phyloP scores from a whole-genome alignment of 1,284 basidiomycete species.

The Ganoderma resinaceum region DNA sequence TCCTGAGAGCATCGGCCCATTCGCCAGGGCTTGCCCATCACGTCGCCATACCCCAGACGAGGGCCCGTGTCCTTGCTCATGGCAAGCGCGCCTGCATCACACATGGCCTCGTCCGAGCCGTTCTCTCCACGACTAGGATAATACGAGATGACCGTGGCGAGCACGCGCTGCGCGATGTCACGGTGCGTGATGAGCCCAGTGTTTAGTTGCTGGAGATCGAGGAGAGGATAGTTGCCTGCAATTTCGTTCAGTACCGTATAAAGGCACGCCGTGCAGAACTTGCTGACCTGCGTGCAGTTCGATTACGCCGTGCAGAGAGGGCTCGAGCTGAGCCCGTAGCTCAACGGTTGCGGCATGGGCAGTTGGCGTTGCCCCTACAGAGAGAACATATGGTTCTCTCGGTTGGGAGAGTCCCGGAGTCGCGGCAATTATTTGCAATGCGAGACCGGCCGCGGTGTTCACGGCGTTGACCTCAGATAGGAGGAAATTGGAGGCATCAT shows the following conservation, averaged over 20 bases:
- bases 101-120: slow-evolving; percentile 76
- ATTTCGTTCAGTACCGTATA: slow-evolving; percentile 3
- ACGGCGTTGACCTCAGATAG: slow-evolving; percentile 78
- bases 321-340: slow-evolving; percentile 51
- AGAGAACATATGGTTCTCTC: slow-evolving; percentile 67
- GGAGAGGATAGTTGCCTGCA: slow-evolving; percentile 82
- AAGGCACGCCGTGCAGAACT: background rate
- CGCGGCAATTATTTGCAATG: slow-evolving; percentile 53
- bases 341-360: slow-evolving; percentile 77
- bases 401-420: slow-evolving; percentile 41
- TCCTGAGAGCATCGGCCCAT: slow-evolving; percentile 82
- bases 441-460: slow-evolving; percentile 68
- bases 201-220: slow-evolving; percentile 85
- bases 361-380: slow-evolving; percentile 88
- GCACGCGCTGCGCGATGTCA: slow-evolving; percentile 72
- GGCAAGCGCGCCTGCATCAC: slow-evolving; percentile 84
- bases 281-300: slow-evolving; percentile 78
- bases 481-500: slow-evolving; percentile 70
- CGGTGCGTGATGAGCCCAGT: slow-evolving; percentile 68
- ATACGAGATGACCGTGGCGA: slow-evolving; percentile 77
- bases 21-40: slow-evolving; percentile 75
- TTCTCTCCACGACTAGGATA: slow-evolving; percentile 73
- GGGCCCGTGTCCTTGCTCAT: slow-evolving; percentile 88
- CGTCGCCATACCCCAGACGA: slow-evolving; percentile 73
- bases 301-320: slow-evolving; percentile 62